Percentiles rank a stretch among this genome's conserved stretches.
Conservation (phyloP, 306 rosid genomes). For the Vigna angularis region DNA sequence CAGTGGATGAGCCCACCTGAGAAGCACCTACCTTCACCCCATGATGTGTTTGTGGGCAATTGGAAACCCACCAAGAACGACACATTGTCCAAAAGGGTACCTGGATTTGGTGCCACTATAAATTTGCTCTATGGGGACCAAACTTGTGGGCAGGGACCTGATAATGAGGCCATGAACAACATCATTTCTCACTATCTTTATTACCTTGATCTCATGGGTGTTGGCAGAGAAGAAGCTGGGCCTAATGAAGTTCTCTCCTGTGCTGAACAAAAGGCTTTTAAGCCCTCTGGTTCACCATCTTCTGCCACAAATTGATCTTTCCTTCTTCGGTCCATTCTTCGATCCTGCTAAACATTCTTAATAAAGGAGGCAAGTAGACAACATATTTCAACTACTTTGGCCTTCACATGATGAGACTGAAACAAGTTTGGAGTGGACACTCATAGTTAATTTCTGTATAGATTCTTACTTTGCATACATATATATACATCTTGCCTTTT, state of each 20-base stretch:
- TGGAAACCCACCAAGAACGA: slow-evolving; percentile 99
- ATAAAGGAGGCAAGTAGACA: slow-evolving; percentile 40
- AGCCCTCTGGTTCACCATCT: slow-evolving; percentile 59
- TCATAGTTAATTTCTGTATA: slow-evolving; percentile 32
- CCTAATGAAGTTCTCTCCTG: slow-evolving; percentile 74
- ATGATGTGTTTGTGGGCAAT: slow-evolving; percentile 76
- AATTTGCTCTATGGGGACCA: slow-evolving; percentile 78
- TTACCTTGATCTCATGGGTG: slow-evolving; percentile 84
- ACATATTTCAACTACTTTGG: slow-evolving; percentile 29
- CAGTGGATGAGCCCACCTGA: slow-evolving; percentile 90
- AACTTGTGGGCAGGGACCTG: slow-evolving; percentile 70
- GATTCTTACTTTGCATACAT: slow-evolving; percentile 24
- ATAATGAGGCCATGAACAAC: slow-evolving; percentile 78
- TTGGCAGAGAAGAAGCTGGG: slow-evolving; percentile 84
- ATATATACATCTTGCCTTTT: not conserved
- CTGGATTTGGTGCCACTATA: slow-evolving; percentile 92
- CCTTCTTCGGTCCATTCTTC: slow-evolving; percentile 39
- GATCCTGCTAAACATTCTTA: slow-evolving; percentile 28
- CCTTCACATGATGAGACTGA: slow-evolving; percentile 25
- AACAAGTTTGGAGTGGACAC: slow-evolving; percentile 32
- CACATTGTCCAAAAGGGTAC: slow-evolving; percentile 75
- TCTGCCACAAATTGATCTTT: slow-evolving; percentile 50
- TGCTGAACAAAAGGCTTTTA: slow-evolving; percentile 76
- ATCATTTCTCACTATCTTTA: slow-evolving; percentile 82
- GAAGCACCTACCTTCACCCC: slow-evolving; percentile 84